Evolutionary conservation across 306 rosid species (phyloP).

Genomic region (Pueraria montana): DNA sequence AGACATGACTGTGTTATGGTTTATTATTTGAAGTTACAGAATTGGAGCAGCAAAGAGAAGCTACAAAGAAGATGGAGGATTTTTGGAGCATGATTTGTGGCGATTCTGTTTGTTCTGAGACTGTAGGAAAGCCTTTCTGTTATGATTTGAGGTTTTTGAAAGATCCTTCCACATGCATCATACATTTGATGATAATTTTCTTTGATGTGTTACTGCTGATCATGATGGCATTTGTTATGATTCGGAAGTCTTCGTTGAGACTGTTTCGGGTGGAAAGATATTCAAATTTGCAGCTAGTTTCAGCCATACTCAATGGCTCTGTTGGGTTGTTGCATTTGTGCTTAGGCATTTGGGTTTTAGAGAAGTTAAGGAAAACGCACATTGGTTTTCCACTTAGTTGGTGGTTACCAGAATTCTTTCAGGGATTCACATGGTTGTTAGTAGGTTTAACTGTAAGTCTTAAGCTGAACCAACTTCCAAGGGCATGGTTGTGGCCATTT

Average conservation of each 20-base stretch:
- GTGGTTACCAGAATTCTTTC: slow-evolving; percentile 58
- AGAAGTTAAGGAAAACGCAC: slow-evolving; percentile 53
- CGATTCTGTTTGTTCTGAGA: slow-evolving; percentile 50
- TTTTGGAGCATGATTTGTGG: slow-evolving; percentile 64
- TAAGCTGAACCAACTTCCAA: slow-evolving; percentile 51
- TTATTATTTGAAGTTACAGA: slow-evolving; percentile 11
- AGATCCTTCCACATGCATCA: slow-evolving; percentile 66
- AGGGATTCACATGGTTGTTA: slow-evolving; percentile 61
- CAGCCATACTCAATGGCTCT: slow-evolving; percentile 57
- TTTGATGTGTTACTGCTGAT: slow-evolving; percentile 57
- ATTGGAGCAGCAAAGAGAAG: slow-evolving; percentile 23
- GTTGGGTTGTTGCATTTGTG: slow-evolving; percentile 63
- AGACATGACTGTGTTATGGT: not conserved
- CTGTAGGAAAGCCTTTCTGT: slow-evolving; percentile 44
- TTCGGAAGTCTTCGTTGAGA: slow-evolving; percentile 47
- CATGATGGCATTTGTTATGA: slow-evolving; percentile 49
- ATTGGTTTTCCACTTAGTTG: slow-evolving; percentile 58
- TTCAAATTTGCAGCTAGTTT: slow-evolving; percentile 52
- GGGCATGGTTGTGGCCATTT: slow-evolving; percentile 46
- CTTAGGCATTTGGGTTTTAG: slow-evolving; percentile 63
- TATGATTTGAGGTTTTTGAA: slow-evolving; percentile 44
- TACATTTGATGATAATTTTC: slow-evolving; percentile 56
- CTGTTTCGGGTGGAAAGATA: slow-evolving; percentile 29
- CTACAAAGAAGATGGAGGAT: slow-evolving; percentile 44
- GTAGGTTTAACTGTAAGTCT: slow-evolving; percentile 54